A percentile compares a stretch with the other conserved stretches of the same genome.
Evolutionary conservation across 495 filamentous ascomycete genomes (phyloP).

Genomic region (Jackrogersella minutella): DNA sequence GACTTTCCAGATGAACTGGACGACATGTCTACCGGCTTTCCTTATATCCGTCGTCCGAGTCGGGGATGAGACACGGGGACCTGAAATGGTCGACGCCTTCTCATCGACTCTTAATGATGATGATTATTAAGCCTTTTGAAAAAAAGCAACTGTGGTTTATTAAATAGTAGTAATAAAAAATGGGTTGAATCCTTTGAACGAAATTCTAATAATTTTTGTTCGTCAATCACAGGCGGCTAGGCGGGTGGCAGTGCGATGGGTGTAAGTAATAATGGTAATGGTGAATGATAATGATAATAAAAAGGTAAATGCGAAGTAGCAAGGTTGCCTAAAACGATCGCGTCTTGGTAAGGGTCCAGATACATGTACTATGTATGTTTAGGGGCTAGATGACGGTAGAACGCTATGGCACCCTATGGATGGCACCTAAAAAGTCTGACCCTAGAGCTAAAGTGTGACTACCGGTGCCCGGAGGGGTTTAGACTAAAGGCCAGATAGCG

Average conservation of each 20-base stretch:
- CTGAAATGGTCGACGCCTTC: not conserved
- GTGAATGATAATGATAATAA: not conserved
- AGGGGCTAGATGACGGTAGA: not conserved
- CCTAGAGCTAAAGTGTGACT: not conserved
- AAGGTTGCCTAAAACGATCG: not conserved
- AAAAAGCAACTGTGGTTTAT: too few relatives aligned
- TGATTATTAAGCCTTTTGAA: too few relatives aligned
- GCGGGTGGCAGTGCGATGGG: not conserved
- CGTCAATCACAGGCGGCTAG: not conserved
- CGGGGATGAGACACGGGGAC: slow-evolving; percentile 9
- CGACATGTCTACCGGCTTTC: slow-evolving; percentile 23
- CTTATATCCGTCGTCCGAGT: slow-evolving; percentile 11
- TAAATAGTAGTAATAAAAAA: too few relatives aligned
- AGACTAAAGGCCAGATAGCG: too few relatives aligned
- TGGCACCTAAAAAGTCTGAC: too few relatives aligned
- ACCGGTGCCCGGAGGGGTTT: too few relatives aligned
- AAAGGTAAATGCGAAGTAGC: not conserved
- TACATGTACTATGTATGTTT: too few relatives aligned
- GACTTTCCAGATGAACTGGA: slow-evolving; percentile 39
- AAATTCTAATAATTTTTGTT: too few relatives aligned
- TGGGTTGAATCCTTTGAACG: too few relatives aligned
- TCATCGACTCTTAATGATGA: slow-evolving; percentile 20
- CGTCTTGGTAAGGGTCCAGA: not conserved
- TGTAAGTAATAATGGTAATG: not conserved
- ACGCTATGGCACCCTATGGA: not conserved